Evolutionary conservation across 164 flowering plant species (phyloP).

Genomic region (Stephania japonica): DNA sequence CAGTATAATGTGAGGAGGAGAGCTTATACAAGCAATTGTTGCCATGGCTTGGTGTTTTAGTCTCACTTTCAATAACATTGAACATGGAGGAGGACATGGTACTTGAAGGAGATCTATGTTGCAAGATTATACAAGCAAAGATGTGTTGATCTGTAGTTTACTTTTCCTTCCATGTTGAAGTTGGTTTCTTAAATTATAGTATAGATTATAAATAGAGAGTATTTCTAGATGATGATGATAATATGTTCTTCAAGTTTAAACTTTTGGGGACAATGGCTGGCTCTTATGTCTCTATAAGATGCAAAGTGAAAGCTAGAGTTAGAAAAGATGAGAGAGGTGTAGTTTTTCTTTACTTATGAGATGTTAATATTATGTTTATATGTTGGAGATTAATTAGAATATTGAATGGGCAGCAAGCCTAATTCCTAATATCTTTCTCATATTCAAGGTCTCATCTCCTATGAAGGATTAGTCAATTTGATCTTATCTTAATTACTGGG

Average conservation of each 20-base stretch:
- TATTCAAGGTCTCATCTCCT: background rate
- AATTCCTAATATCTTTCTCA: background rate
- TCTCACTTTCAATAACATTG: background rate
- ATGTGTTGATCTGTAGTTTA: background rate
- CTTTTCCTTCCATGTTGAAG: background rate
- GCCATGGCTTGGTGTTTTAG: background rate
- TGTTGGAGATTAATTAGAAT: conserved; percentile 3
- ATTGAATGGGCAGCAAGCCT: conserved; percentile 2
- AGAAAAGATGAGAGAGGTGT: background rate
- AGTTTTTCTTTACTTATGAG: background rate
- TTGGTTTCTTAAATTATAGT: background rate
- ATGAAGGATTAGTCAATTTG: no score
- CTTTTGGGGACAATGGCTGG: background rate
- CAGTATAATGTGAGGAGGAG: conserved; percentile 22
- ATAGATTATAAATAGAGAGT: background rate
- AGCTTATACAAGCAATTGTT: no score
- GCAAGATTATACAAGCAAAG: background rate
- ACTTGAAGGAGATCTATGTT: background rate
- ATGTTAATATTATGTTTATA: conserved; percentile 3
- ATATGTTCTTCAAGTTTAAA: background rate
- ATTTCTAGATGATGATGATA: background rate
- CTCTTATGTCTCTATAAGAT: conserved; percentile 4
- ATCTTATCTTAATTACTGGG: no score
- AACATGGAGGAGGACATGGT: background rate
- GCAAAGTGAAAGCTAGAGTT: background rate